Percentiles rank a stretch among this genome's conserved stretches.
These are phyloP conservation scores for Pseudomicrostroma phylloplanum DNA, from an alignment of 1,284 basidiomycete genomes.

Conservation along the genomic window DNA sequence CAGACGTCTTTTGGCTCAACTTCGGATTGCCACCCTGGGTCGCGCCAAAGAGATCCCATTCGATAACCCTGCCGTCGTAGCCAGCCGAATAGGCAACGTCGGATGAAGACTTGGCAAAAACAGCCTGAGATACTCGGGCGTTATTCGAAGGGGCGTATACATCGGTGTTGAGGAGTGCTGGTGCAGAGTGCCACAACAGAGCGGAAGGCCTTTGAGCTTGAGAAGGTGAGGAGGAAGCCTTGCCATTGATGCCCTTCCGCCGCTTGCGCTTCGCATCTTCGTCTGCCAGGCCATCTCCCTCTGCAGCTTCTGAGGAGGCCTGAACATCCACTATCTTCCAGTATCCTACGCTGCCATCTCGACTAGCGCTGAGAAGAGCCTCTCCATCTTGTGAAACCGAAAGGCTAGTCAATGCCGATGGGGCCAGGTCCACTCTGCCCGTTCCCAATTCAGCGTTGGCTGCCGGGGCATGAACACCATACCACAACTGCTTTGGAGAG, in stretches of 20 bases:
- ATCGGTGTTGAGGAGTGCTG: constrained; percentile 6
- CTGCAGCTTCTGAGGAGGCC: constrained; percentile 9
- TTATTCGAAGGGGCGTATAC: constrained; percentile 5
- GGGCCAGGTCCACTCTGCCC: background rate
- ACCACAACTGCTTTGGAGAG: constrained; percentile 4
- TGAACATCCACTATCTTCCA: constrained; percentile 1
- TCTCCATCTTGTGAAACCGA: background rate
- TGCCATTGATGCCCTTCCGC: constrained; percentile 18
- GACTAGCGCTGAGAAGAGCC: background rate
- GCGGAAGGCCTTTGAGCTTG: constrained; percentile 7
- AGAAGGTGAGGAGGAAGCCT: background rate
- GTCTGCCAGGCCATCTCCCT: constrained; percentile 17
- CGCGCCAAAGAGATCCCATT: constrained; percentile 35
- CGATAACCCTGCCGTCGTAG: constrained; percentile 40
- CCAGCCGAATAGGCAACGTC: constrained; percentile 30
- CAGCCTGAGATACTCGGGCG: constrained; percentile 22
- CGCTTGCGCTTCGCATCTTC: constrained; percentile 16
- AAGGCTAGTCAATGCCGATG: background rate
- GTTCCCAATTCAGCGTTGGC: constrained; percentile 1
- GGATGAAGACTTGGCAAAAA: constrained; percentile 18
- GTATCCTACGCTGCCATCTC: constrained; percentile 2
- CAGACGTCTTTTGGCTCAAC: constrained; percentile 14
- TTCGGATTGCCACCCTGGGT: constrained; percentile 14
- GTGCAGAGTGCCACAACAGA: constrained; percentile 21
- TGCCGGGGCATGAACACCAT: constrained; percentile 1